Evolutionary conservation across 768 basidiomycete species (phyloP).

Genomic region (Termitomyces sp.): DNA sequence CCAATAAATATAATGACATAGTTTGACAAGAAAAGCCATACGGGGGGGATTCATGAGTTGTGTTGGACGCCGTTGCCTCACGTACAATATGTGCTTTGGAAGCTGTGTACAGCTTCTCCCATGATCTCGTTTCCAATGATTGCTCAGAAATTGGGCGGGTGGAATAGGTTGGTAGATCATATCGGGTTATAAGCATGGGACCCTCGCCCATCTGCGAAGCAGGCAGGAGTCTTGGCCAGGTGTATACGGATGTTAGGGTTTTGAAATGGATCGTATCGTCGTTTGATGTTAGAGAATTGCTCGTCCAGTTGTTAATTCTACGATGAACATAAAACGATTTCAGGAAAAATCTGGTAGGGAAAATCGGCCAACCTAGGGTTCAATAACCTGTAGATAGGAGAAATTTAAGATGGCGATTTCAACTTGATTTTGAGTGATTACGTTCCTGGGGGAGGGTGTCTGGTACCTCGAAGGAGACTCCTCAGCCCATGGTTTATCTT

Average conservation of each 20-base stretch:
- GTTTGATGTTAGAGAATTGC: neutral
- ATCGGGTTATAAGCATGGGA: constrained; percentile 36
- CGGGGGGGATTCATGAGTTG: neutral
- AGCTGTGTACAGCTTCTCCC: neutral
- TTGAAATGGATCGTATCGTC: constrained; percentile 25
- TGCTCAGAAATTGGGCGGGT: neutral
- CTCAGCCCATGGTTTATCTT: neutral
- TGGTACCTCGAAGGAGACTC: neutral
- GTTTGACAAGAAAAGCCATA: neutral
- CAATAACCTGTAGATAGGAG: neutral
- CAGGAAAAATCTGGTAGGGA: neutral
- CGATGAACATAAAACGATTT: neutral
- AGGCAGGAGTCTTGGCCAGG: constrained; percentile 46
- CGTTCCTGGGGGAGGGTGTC: neutral
- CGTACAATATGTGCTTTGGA: neutral
- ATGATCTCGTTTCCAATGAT: neutral
- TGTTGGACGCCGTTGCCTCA: neutral
- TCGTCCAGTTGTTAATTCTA: neutral
- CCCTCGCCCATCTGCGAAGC: constrained; percentile 41
- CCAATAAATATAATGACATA: neutral
- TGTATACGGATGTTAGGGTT: constrained; percentile 43
- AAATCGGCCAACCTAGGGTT: neutral
- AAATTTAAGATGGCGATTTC: neutral
- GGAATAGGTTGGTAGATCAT: neutral
- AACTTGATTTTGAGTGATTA: neutral